Evolutionary conservation across 2,329 filamentous ascomycete genomes (phyloP), one percentile per base, ranked within the genome.

Genomic region (Passalora sequoiae): DNA sequence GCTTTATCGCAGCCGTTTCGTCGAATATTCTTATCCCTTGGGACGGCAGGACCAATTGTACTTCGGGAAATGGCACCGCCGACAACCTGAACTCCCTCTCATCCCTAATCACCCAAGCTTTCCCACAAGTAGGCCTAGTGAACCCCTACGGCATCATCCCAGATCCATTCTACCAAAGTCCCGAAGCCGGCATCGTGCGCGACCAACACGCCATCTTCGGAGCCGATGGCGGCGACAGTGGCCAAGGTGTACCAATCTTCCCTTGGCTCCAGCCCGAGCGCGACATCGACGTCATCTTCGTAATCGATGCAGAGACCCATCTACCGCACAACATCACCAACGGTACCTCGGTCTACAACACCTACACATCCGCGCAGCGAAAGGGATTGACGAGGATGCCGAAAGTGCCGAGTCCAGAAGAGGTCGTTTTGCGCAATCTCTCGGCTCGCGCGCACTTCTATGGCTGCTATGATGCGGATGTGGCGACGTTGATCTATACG

Each of bases 101-200:
- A 16, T 10, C 20, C 10, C 17, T 19, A 5, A 33, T 50, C 28
- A 38, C 21, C 22, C 36, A 29, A 13, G 30, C 30, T 12, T 42
- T 46, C 24, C 29, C 38, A 3, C 27, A 27, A 13, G 13, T 38
- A 21, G 10, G 31, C 4, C 31, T 38, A 12, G 20, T 29, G 15
- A 50, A 46, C 20, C 47, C 47, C 9, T 50, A 47, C 27, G 47
- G 39, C 39, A 46, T 47, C 30, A 35, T 49, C 2, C 43, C 47
- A 6, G 47, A 49, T n/a, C 47, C 47, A 1, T 49, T 49, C 29
- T 49, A 46, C 25, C 32, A 43, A 15, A 40, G 30, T 29, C 12
- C 30, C 13, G 17, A 30, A 13, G 43, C 43, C 19, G 47, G 47
- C 21, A 29, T 20, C 19, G 44, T 50, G 10, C 33, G 38, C n/a